Evolutionary conservation across 495 filamentous ascomycete genomes (phyloP).

Genomic region (Aspergillus incahuasiensis): DNA sequence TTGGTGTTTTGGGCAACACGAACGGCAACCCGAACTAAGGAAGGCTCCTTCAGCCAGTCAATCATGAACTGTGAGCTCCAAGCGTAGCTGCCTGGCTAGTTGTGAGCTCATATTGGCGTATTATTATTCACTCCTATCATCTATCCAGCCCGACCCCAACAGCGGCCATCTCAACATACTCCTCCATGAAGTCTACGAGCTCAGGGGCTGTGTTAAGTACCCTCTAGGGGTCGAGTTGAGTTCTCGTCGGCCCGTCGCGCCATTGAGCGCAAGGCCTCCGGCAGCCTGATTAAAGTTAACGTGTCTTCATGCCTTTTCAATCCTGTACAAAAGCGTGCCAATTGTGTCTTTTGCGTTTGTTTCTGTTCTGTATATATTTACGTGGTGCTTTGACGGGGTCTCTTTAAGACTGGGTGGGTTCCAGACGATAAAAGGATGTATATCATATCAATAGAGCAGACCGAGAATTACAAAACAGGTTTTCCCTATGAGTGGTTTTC

Average conservation of each 20-base stretch:
- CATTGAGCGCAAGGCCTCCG: background rate
- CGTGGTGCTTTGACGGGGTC: background rate
- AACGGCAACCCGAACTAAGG: conserved; percentile 26
- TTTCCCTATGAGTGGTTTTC: background rate
- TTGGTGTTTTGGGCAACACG: conserved; percentile 30
- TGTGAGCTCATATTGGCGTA: background rate
- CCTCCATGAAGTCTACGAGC: background rate
- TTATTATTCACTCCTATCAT: background rate
- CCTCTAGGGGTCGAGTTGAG: background rate
- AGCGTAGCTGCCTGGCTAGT: background rate
- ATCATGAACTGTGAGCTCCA: background rate
- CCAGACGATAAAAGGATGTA: background rate
- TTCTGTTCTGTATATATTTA: background rate
- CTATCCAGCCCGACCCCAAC: background rate
- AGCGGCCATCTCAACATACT: background rate
- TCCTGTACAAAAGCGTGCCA: background rate
- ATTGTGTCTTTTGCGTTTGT: background rate
- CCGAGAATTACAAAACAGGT: background rate
- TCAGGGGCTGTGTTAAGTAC: background rate
- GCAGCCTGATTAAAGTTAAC: background rate
- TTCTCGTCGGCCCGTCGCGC: conserved; percentile 7
- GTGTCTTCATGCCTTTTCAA: background rate
- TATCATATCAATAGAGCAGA: background rate
- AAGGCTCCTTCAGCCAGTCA: background rate
- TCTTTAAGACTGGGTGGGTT: background rate